phyloP scores from a whole-genome alignment of 2,329 filamentous ascomycete genomes.

The Polychaeton citri region DNA sequence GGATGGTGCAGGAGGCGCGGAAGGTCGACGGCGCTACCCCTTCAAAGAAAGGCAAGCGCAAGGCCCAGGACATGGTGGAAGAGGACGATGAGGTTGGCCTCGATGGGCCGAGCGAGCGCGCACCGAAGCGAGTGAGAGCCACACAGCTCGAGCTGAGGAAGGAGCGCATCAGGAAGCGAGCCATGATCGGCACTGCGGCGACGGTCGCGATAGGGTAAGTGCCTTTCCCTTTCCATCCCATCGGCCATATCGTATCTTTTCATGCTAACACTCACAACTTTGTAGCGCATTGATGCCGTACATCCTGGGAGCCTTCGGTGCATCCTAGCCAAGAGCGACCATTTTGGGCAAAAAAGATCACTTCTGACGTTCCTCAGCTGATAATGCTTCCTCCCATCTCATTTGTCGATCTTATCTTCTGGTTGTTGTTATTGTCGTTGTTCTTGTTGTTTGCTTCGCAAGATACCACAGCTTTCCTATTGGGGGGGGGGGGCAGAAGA shows the following conservation, averaged over 20 bases:
- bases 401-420: neutral
- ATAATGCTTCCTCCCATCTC: too few relatives aligned
- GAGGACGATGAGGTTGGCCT: slow-evolving; percentile 37
- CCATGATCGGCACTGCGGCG: slow-evolving; percentile 72
- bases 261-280: neutral
- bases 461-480: neutral
- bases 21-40: slow-evolving; percentile 29
- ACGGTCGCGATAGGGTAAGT: slow-evolving; percentile 86
- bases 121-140: slow-evolving; percentile 59
- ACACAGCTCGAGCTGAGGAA: slow-evolving; percentile 55
- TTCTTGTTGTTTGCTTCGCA: neutral
- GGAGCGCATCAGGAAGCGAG: slow-evolving; percentile 74
- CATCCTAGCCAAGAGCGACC: too few relatives aligned
- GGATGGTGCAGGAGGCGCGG: slow-evolving; percentile 68
- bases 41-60: slow-evolving; percentile 50
- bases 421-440: neutral
- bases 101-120: slow-evolving; percentile 30
- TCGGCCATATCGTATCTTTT: too few relatives aligned
- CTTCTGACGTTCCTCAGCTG: too few relatives aligned
- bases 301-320: neutral
- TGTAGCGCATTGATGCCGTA: neutral
- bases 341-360: too few relatives aligned
- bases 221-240: too few relatives aligned
- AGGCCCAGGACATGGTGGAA: slow-evolving; percentile 53
- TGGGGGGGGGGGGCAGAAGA: too few relatives aligned